Percentiles rank a stretch among this genome's conserved stretches.
Evolutionary conservation across 331 rosid species (phyloP).

Genomic region (Spiraea crenata): DNA sequence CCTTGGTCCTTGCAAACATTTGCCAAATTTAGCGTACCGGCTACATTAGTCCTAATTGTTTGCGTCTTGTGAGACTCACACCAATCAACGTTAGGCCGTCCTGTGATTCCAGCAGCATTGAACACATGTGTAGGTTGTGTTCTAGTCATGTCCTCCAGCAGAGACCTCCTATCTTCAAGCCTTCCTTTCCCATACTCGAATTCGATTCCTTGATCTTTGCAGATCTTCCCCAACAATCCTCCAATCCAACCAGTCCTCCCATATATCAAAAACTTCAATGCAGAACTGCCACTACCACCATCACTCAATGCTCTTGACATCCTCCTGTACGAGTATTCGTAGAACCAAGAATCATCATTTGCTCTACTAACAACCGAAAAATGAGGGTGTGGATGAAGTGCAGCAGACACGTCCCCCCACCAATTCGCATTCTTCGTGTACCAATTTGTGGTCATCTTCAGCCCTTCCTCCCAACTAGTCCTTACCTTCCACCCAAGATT

Average conservation of each 20-base stretch:
- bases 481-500: slow-evolving; percentile 63
- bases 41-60: slow-evolving; percentile 60
- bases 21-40: slow-evolving; percentile 55
- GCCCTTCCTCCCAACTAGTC: slow-evolving; percentile 61
- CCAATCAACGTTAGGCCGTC: slow-evolving; percentile 80
- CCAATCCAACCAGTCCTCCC: slow-evolving; percentile 76
- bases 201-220: slow-evolving; percentile 46
- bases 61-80: slow-evolving; percentile 60
- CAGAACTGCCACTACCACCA: slow-evolving; percentile 10
- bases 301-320: slow-evolving; percentile 45
- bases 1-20: slow-evolving; percentile 55
- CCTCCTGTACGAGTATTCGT: slow-evolving; percentile 46
- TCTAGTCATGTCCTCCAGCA: slow-evolving; percentile 48
- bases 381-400: slow-evolving; percentile 60
- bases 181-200: slow-evolving; percentile 64
- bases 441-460: slow-evolving; percentile 61
- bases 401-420: slow-evolving; percentile 74
- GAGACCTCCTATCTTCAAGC: slow-evolving; percentile 50
- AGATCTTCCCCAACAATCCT: slow-evolving; percentile 57
- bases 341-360: slow-evolving; percentile 53
- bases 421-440: slow-evolving; percentile 50
- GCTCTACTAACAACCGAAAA: slow-evolving; percentile 42
- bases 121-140: slow-evolving; percentile 60
- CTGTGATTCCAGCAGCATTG: slow-evolving; percentile 68
- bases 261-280: slow-evolving; percentile 58